Percentiles rank a stretch among this genome's conserved stretches.
Evolutionary conservation across 1,139 yeast genomes (phyloP).

Genomic region (Hemisphaericaspora xylofermentans): DNA sequence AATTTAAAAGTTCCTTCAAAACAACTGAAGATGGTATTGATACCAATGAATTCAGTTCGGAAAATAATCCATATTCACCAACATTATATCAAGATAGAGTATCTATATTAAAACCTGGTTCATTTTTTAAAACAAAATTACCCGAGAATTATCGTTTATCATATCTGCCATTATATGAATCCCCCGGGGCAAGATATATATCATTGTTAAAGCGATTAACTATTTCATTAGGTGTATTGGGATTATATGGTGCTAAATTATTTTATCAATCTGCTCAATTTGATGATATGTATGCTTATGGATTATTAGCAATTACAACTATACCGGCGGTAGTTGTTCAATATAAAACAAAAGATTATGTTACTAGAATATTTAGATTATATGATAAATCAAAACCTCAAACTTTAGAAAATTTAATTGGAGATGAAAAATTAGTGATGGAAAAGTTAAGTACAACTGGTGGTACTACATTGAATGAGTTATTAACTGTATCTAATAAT

Average conservation of each 20-base stretch:
- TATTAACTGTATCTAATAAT: constrained; percentile 50
- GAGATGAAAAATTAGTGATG: constrained; percentile 64
- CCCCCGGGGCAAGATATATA: constrained; percentile 56
- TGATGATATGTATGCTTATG: constrained; percentile 52
- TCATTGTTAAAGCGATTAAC: constrained; percentile 55
- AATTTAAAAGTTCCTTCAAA: constrained; percentile 14
- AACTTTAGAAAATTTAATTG: constrained; percentile 57
- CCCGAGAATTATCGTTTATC: constrained; percentile 49
- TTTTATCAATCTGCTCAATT: constrained; percentile 57
- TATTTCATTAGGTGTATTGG: constrained; percentile 54
- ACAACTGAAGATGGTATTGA: constrained; percentile 38
- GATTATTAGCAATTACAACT: constrained; percentile 38
- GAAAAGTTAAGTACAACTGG: constrained; percentile 72
- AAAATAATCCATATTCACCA: constrained; percentile 52
- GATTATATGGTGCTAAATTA: constrained; percentile 54
- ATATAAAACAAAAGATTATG: constrained; percentile 64
- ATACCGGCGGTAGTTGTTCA: constrained; percentile 53
- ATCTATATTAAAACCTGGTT: constrained; percentile 26
- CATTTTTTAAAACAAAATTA: constrained; percentile 27
- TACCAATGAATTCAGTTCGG: constrained; percentile 42
- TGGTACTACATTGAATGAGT: constrained; percentile 60
- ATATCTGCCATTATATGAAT: constrained; percentile 53
- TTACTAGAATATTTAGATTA: constrained; percentile 67
- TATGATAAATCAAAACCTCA: constrained; percentile 66
- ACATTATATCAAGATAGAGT: constrained; percentile 41